Evolutionary conservation across 2,329 filamentous ascomycete species (phyloP), one percentile per base, ranked within the genome.

Genomic region (Aspergillus luchuensis): DNA sequence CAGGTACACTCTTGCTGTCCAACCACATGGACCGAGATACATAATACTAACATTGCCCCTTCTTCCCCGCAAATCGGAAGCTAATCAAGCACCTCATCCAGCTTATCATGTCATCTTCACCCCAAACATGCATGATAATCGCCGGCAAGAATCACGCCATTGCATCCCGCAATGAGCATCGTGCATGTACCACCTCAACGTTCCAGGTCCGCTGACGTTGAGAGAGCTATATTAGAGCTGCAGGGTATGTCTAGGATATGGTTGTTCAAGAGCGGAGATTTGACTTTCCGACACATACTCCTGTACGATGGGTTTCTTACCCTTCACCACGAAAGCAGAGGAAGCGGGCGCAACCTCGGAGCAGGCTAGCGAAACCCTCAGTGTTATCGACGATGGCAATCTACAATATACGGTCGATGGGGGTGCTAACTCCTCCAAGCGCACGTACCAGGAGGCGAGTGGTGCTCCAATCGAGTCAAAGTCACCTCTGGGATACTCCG

Each of bases 391-490:
- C 36, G 53, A 58, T 36, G 62, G 57, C 19, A 54, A 43, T 23
- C 48, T 66, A 45, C 56, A 66, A 2, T 67, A 59, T 49, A 66
- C 63, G 17, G 58, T 58, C 19, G 61, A 59, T n/a, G 60, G 57
- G 3, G 66, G 66, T 2, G 39, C 43, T 2, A 88, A 88, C 65
- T 80, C 78, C 15, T 76, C 80, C 4, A 72, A 78, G 51, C 73
- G 78, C 2, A 81, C 82, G 0, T 87, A 87, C 64, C 86, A 88
- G 66, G 86, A 89, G 68, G 85, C 84, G 0, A 79, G 80, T 7
- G 87, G 87, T 39, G 87, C 87, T 0, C 87, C 87, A 0, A 84
- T 89, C 3, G 87, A 89, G 70, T 74, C 73, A 1, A 67, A 79
- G 2, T 88, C 85, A 0, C 86, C 87, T 0, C 73, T 89, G 2